Conservation (phyloP, 371 early-diverging fungal genomes). For the Capillidium heterosporum region DNA sequence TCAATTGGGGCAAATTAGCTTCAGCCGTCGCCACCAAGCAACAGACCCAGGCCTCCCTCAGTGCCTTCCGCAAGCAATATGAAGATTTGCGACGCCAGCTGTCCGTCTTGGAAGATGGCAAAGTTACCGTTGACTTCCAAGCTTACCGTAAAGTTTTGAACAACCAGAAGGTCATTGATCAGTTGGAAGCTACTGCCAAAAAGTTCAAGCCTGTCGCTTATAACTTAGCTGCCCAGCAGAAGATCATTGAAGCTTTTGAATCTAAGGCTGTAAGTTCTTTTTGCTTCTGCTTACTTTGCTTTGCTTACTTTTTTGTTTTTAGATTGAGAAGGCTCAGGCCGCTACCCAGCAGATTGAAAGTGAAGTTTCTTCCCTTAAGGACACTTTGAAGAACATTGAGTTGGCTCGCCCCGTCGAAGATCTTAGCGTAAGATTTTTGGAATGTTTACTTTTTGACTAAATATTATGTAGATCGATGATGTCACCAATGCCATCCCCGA, state of each 20-base stretch:
- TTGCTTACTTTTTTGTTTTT: slow-evolving; percentile 6
- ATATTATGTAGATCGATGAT: slow-evolving; percentile 59
- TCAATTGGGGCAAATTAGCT: slow-evolving; percentile 81
- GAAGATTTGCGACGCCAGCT: slow-evolving; percentile 75
- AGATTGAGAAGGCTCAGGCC: slow-evolving; percentile 72
- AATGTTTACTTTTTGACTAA: not conserved
- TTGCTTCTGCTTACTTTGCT: not conserved
- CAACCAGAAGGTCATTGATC: slow-evolving; percentile 75
- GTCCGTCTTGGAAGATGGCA: slow-evolving; percentile 60
- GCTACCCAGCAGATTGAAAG: slow-evolving; percentile 68
- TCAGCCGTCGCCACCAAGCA: slow-evolving; percentile 60
- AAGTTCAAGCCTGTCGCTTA: slow-evolving; percentile 67
- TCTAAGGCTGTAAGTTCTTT: slow-evolving; percentile 68
- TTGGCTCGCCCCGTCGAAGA: slow-evolving; percentile 84
- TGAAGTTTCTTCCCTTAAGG: slow-evolving; percentile 74
- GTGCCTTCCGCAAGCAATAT: slow-evolving; percentile 88
- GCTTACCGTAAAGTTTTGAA: slow-evolving; percentile 69
- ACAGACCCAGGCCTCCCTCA: slow-evolving; percentile 71
- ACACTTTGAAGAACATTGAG: slow-evolving; percentile 83
- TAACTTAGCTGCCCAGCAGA: slow-evolving; percentile 68
- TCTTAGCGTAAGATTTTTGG: slow-evolving; percentile 51
- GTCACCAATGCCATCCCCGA: slow-evolving; percentile 85
- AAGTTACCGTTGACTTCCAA: slow-evolving; percentile 68
- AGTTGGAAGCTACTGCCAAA: slow-evolving; percentile 68
- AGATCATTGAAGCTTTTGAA: slow-evolving; percentile 75